Evolutionary conservation across 1,284 basidiomycete genomes (phyloP).

Genomic region (Bjerkandera adusta): DNA sequence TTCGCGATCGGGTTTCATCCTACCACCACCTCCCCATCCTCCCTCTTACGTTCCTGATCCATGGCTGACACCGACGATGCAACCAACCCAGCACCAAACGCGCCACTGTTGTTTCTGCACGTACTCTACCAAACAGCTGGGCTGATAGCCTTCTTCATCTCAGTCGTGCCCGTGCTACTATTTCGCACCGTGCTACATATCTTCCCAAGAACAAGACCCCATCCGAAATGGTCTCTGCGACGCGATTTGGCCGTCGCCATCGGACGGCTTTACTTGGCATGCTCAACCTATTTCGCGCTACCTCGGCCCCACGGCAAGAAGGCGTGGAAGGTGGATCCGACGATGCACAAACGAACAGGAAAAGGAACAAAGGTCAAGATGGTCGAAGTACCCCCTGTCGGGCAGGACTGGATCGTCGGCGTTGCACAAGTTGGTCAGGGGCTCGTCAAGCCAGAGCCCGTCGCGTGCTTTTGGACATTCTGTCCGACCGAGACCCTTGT

Average conservation of each 20-base stretch:
- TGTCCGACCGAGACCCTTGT: neutral
- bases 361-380: conserved; percentile 10
- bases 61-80: no score
- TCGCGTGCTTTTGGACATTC: conserved; percentile 15
- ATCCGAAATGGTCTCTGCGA: conserved; percentile 12
- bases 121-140: conserved; percentile 8
- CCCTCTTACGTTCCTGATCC: neutral
- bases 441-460: conserved; percentile 1
- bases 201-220: conserved; percentile 4
- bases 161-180: conserved; percentile 2
- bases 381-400: conserved; percentile 5
- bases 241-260: conserved; percentile 9
- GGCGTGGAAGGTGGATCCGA: conserved; percentile 8
- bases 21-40: neutral
- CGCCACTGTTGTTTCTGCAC: conserved; percentile 8
- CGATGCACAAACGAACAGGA: conserved; percentile 1
- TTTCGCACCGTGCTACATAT: conserved; percentile 5
- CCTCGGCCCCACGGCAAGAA: conserved; percentile 6
- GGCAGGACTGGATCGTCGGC: conserved; percentile 10
- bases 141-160: neutral
- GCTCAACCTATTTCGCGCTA: conserved; percentile 10
- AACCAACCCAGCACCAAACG: conserved; percentile 3
- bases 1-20: no score
- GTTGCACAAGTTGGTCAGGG: conserved; percentile 3
- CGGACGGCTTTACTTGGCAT: conserved; percentile 11